phyloP scores from a whole-genome alignment of 2,329 filamentous ascomycete species.

The Fusarium papillatum region DNA sequence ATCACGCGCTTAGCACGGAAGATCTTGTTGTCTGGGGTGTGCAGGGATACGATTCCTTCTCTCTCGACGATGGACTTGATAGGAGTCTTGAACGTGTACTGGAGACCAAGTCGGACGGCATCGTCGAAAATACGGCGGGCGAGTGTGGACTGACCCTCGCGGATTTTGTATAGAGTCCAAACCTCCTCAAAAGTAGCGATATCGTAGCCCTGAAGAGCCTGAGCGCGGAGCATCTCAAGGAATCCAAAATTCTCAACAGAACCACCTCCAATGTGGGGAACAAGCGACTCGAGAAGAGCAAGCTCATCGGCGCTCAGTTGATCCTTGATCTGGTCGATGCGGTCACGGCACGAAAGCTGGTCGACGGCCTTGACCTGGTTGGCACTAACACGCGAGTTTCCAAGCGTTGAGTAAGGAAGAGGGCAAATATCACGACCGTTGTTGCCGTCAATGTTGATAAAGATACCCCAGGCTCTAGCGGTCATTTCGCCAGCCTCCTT shows the following conservation, averaged over 20 bases:
- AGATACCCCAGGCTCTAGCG: conserved; percentile 10
- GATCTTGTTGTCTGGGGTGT: not conserved
- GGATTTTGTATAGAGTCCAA: conserved; percentile 23
- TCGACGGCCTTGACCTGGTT: conserved; percentile 7
- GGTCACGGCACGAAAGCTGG: conserved; percentile 13
- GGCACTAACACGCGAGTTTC: conserved; percentile 2
- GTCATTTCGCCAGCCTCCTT: conserved; percentile 10
- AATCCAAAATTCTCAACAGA: conserved; percentile 8
- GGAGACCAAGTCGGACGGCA: conserved; percentile 11
- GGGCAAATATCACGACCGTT: conserved; percentile 3
- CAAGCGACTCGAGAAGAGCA: conserved; percentile 7
- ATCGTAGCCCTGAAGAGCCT: conserved; percentile 11
- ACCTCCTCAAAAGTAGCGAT: conserved; percentile 14
- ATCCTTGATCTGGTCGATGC: conserved; percentile 16
- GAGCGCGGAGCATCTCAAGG: conserved; percentile 14
- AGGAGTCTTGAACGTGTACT: conserved; percentile 16
- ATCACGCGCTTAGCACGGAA: conserved; percentile 40
- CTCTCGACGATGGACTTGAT: conserved; percentile 22
- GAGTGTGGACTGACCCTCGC: conserved; percentile 16
- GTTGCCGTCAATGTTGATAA: conserved; percentile 15
- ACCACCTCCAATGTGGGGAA: conserved; percentile 8
- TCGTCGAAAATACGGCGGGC: conserved; percentile 22
- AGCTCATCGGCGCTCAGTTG: conserved; percentile 10
- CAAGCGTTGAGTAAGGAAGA: conserved; percentile 1
- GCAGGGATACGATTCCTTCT: conserved; percentile 6